These are phyloP conservation scores for Dendrothele bispora DNA, from an alignment of 768 basidiomycete species.

Conservation along the genomic window DNA sequence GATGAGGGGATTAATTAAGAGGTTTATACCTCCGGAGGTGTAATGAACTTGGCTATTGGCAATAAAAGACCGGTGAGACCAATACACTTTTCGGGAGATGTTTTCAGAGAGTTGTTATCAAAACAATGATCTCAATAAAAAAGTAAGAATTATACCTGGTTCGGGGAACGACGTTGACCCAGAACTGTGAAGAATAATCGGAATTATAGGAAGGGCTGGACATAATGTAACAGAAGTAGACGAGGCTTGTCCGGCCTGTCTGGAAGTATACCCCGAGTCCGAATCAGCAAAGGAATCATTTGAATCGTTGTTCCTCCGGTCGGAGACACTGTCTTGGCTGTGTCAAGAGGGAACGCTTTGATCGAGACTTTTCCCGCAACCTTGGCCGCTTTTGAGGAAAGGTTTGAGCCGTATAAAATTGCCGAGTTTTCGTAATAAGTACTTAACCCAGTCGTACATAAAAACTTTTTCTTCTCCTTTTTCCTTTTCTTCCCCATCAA, in stretches of 20 bases:
- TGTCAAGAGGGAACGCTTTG: background rate
- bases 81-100: too few species aligned
- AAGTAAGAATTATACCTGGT: slow-evolving; percentile 8
- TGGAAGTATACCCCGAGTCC: background rate
- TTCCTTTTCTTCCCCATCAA: too few species aligned
- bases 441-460: too few species aligned
- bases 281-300: too few species aligned
- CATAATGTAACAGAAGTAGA: too few species aligned
- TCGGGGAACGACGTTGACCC: slow-evolving; percentile 14
- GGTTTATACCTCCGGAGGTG: slow-evolving; percentile 10
- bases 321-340: background rate
- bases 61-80: slow-evolving; percentile 9
- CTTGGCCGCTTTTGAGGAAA: background rate
- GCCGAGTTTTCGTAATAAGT: too few species aligned
- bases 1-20: too few species aligned
- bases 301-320: too few species aligned
- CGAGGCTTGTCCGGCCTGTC: background rate
- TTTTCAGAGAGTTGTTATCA: too few species aligned
- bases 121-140: background rate
- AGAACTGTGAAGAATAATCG: slow-evolving; percentile 13
- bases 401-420: slow-evolving; percentile 2
- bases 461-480: too few species aligned
- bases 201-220: slow-evolving; percentile 5
- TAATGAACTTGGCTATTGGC: slow-evolving; percentile 12
- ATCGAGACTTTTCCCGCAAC: background rate